These are phyloP conservation scores for Trypanosoma scelopori DNA, from an alignment of 208 protist species.

Conservation along the genomic window DNA sequence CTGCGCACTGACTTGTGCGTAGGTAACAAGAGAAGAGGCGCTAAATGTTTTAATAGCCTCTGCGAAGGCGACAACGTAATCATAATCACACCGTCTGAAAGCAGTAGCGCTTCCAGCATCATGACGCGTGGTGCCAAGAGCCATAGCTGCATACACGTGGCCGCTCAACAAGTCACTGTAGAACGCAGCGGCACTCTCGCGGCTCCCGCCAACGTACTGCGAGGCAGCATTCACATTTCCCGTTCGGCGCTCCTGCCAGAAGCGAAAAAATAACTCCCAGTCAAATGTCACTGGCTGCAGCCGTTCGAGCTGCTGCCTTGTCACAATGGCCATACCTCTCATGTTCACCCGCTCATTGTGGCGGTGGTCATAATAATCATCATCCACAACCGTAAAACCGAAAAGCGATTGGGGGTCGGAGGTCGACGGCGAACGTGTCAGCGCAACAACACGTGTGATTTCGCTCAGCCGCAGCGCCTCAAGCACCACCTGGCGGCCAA, in stretches of 20 bases:
- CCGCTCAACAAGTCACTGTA: conserved; percentile 56
- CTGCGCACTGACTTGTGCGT: conserved; percentile 55
- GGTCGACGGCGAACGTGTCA: conserved; percentile 40
- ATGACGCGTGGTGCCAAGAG: conserved; percentile 75
- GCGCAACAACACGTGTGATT: conserved; percentile 59
- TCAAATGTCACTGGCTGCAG: conserved; percentile 53
- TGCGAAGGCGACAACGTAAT: conserved; percentile 70
- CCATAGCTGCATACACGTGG: conserved; percentile 68
- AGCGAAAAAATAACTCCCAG: conserved; percentile 55
- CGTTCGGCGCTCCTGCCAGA: conserved; percentile 24
- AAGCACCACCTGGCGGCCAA: conserved; percentile 61
- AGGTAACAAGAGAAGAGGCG: conserved; percentile 32
- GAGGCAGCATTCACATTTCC: neutral
- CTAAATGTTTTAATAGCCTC: conserved; percentile 59
- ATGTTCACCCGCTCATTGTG: neutral
- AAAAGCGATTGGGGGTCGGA: conserved; percentile 43
- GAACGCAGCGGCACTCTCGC: conserved; percentile 8
- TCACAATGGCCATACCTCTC: conserved; percentile 12
- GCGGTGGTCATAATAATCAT: too few species aligned
- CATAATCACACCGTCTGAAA: conserved; percentile 74
- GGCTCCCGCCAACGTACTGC: neutral
- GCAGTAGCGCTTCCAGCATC: conserved; percentile 68
- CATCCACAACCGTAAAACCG: conserved; percentile 19
- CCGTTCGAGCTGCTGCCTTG: conserved; percentile 29
- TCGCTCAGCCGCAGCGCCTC: conserved; percentile 38